Conservation (phyloP, 225 moss, liverwort and hornwort species). For the Marchantia polymorpha region DNA sequence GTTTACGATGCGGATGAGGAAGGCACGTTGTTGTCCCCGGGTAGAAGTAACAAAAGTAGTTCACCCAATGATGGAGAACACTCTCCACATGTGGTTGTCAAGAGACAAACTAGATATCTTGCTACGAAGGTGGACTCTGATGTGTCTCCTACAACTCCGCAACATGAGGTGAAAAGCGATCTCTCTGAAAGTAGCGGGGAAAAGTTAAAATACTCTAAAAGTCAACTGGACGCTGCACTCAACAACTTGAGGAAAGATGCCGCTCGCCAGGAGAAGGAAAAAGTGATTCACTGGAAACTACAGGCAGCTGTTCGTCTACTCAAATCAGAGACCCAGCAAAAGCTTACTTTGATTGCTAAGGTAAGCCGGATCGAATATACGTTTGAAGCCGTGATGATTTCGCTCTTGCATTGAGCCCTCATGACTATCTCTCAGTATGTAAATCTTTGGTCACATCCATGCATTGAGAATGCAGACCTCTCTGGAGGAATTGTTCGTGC, state of each 20-base stretch:
- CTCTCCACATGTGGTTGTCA: conserved; percentile 13
- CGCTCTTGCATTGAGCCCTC: not conserved
- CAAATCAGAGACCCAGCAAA: conserved; percentile 16
- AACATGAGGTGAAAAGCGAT: not conserved
- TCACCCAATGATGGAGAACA: not conserved
- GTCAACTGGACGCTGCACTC: conserved; percentile 14
- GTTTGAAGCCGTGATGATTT: not conserved
- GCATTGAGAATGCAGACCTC: not conserved
- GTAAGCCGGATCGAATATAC: not conserved
- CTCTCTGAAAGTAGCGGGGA: not conserved
- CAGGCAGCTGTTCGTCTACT: conserved; percentile 32
- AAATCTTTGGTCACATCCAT: not conserved
- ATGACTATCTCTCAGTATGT: not conserved
- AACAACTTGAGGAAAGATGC: conserved; percentile 12
- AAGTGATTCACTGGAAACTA: conserved; percentile 23
- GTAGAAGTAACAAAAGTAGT: not conserved
- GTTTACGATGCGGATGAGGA: not conserved
- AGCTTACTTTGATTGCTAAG: conserved; percentile 18
- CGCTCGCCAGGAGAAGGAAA: conserved; percentile 18
- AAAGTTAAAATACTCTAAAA: not conserved
- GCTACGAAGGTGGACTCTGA: not conserved
- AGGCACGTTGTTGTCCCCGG: not conserved
- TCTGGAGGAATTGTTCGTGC: not conserved
- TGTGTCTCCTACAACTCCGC: not conserved
- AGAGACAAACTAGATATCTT: conserved; percentile 10